Evolutionary conservation across 306 rosid genomes (phyloP).

Genomic region (Begonia masoniana): DNA sequence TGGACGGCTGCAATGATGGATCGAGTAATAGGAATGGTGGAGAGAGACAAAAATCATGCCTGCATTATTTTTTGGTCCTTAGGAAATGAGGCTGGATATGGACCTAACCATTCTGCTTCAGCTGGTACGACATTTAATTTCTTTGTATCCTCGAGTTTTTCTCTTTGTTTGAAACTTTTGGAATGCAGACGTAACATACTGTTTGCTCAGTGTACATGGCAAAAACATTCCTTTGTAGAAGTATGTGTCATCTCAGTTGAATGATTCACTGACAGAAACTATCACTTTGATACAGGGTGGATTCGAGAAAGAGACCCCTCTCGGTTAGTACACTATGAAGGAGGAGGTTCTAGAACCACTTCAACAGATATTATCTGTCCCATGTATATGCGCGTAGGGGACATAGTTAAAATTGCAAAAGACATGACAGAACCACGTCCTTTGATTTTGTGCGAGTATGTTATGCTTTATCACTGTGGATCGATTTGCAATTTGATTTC

Average conservation of each 20-base stretch:
- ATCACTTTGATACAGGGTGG: constrained; percentile 48
- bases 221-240: too few relatives aligned
- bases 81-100: constrained; percentile 92
- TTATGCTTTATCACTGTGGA: not conserved
- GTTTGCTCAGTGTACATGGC: too few relatives aligned
- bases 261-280: not conserved
- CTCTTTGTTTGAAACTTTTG: not conserved
- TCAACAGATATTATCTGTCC: constrained; percentile 92
- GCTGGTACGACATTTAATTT: constrained; percentile 40
- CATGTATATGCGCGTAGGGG: constrained; percentile 98
- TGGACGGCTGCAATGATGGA: constrained; percentile 96
- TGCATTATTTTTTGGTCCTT: constrained; percentile 85
- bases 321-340: constrained; percentile 79
- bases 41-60: constrained; percentile 91
- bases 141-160: constrained; percentile 3
- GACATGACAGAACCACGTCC: constrained; percentile 87
- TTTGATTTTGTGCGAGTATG: constrained; percentile 90
- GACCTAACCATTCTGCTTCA: constrained; percentile 81
- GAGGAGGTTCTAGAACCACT: constrained; percentile 88
- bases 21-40: constrained; percentile 96
- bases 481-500: too few relatives aligned
- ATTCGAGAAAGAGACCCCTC: constrained; percentile 80
- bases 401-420: constrained; percentile 77
- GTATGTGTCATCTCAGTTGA: too few relatives aligned
- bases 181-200: not conserved